A percentile compares a stretch with the other conserved stretches of the same genome.
These are phyloP conservation scores for Cyberlindnera euphorbiae DNA, from an alignment of 805 yeast genomes.

Conservation along the genomic window DNA sequence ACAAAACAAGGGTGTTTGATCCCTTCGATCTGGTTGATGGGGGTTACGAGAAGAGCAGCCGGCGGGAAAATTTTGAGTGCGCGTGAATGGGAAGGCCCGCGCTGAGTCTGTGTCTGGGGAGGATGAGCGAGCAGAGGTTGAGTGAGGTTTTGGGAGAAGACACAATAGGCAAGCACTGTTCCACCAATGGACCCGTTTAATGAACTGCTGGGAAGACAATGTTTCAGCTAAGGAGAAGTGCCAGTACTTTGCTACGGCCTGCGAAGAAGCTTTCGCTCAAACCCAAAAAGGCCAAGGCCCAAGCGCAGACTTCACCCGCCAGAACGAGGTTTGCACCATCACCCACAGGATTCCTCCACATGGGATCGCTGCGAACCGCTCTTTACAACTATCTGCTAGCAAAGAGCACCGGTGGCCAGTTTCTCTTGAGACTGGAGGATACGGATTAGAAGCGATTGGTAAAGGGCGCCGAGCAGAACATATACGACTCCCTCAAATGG, in stretches of 20 bases:
- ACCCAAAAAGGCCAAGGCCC: constrained; percentile 27
- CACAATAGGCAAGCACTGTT: too few relatives aligned
- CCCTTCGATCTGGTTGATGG: too few relatives aligned
- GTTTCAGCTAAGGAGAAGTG: constrained; percentile 2
- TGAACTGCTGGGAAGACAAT: too few relatives aligned
- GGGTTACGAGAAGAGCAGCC: too few relatives aligned
- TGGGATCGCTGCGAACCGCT: constrained; percentile 93
- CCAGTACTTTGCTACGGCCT: constrained; percentile 14
- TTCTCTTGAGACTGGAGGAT: constrained; percentile 82
- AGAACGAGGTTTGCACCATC: constrained; percentile 96
- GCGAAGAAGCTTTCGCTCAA: constrained; percentile 10
- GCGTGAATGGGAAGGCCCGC: too few relatives aligned
- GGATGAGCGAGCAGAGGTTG: too few relatives aligned
- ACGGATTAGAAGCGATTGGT: constrained; percentile 83
- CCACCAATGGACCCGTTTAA: too few relatives aligned
- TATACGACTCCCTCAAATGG: constrained; percentile 75
- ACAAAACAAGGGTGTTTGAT: too few relatives aligned
- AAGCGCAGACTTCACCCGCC: constrained; percentile 41
- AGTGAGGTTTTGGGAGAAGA: too few relatives aligned
- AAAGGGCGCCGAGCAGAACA: constrained; percentile 75
- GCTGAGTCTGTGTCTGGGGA: too few relatives aligned
- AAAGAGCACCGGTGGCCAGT: constrained; percentile 70
- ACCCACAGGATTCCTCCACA: constrained; percentile 92
- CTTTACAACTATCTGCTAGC: constrained; percentile 85
- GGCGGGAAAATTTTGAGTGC: too few relatives aligned